Conservation (phyloP, 352 stramenopile genomes). For the Globisporangium lucens region DNA sequence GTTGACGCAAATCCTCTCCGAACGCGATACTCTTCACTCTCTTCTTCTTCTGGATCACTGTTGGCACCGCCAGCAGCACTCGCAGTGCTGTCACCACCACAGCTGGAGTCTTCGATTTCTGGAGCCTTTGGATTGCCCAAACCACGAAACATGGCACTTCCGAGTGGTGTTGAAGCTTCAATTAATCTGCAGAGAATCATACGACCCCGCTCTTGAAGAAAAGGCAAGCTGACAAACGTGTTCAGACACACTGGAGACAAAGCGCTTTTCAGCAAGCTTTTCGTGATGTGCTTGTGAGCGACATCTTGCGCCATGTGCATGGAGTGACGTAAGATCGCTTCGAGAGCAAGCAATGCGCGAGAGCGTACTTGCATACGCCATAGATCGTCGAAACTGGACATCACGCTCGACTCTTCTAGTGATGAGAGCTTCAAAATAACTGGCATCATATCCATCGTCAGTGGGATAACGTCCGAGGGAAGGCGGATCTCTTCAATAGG, state of each 20-base stretch:
- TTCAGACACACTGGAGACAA: slow-evolving; percentile 62
- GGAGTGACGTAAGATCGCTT: slow-evolving; percentile 69
- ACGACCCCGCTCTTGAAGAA: slow-evolving; percentile 75
- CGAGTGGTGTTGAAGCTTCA: slow-evolving; percentile 76
- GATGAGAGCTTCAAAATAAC: slow-evolving; percentile 80
- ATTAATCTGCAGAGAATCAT: slow-evolving; percentile 86
- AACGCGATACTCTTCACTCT: slow-evolving; percentile 66
- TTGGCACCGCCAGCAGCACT: slow-evolving; percentile 26
- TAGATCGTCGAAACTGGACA: slow-evolving; percentile 70
- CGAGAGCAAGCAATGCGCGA: slow-evolving; percentile 69
- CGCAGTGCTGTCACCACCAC: not conserved
- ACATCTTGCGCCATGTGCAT: slow-evolving; percentile 37
- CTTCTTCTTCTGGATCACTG: slow-evolving; percentile 63
- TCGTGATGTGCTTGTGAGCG: slow-evolving; percentile 36
- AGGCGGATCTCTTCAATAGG: slow-evolving; percentile 81
- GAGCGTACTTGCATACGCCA: slow-evolving; percentile 87
- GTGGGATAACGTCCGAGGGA: slow-evolving; percentile 35
- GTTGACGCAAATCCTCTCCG: slow-evolving; percentile 79
- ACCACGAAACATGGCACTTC: slow-evolving; percentile 72
- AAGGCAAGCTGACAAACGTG: slow-evolving; percentile 70
- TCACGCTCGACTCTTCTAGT: slow-evolving; percentile 61
- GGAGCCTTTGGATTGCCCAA: slow-evolving; percentile 54
- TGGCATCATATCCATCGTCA: slow-evolving; percentile 78
- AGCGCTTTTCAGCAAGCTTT: slow-evolving; percentile 54
- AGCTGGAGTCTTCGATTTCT: slow-evolving; percentile 10